A percentile compares a stretch with the other conserved stretches of the same genome.
Conservation (phyloP, 495 filamentous ascomycete species). For the Parachaetomium inaequale region DNA sequence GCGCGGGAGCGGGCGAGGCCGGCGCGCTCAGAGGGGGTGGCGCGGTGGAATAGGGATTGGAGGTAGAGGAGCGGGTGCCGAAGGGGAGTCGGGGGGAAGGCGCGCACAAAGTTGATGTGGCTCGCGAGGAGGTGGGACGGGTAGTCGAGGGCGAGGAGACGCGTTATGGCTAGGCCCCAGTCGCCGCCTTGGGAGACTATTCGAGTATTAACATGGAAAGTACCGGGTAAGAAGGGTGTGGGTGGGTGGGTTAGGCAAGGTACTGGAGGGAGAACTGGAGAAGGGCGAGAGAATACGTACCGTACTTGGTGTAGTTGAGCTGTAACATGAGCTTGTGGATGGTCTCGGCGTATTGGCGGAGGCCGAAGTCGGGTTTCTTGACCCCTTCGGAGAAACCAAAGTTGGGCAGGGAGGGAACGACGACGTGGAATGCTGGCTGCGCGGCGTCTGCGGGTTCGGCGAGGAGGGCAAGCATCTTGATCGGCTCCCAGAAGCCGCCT, state of each 20-base stretch:
- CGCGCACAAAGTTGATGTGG: background rate
- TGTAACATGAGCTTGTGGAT: background rate
- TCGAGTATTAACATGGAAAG: too few relatives aligned
- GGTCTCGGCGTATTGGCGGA: background rate
- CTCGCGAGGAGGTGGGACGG: background rate
- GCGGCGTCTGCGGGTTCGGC: background rate
- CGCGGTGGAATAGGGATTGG: background rate
- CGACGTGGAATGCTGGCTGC: background rate
- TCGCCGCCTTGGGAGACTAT: conserved; percentile 3
- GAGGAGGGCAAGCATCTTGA: background rate
- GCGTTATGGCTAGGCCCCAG: background rate
- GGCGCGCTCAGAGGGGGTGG: background rate
- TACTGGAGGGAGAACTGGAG: background rate
- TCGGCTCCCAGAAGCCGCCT: background rate
- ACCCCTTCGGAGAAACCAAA: background rate
- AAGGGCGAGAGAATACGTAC: background rate
- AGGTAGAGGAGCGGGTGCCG: background rate
- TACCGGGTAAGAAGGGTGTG: background rate
- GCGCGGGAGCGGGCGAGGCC: background rate
- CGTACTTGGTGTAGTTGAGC: background rate
- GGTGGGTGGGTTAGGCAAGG: background rate
- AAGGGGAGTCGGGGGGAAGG: background rate
- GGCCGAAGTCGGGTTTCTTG: background rate
- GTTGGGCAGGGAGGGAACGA: background rate
- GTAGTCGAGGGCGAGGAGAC: background rate